These are phyloP conservation scores for Torrubiella hemipterigena DNA, from an alignment of 2,329 filamentous ascomycete species.

Conservation along the genomic window DNA sequence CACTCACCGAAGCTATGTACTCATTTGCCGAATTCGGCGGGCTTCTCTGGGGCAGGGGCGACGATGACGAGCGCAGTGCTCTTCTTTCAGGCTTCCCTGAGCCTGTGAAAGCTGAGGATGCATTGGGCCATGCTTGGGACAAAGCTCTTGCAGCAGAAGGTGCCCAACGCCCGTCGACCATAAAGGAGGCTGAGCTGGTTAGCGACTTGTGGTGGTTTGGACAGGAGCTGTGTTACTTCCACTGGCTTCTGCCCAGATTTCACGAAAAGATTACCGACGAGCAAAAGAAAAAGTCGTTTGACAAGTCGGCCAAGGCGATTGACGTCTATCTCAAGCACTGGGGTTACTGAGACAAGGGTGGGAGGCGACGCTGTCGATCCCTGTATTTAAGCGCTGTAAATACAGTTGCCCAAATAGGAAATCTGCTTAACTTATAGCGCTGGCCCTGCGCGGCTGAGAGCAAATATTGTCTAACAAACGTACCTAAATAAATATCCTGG, in stretches of 20 bases:
- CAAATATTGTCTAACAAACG: too few relatives aligned
- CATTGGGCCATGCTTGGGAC: conserved; percentile 3
- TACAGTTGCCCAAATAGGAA: too few relatives aligned
- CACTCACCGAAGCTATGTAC: conserved; percentile 2
- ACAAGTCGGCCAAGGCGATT: not conserved
- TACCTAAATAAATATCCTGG: too few relatives aligned
- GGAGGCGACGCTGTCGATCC: too few relatives aligned
- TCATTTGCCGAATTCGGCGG: conserved; percentile 4
- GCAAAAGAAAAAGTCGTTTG: not conserved
- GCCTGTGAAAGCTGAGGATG: not conserved
- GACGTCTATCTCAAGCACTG: conserved; percentile 2
- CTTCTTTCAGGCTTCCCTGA: conserved; percentile 2
- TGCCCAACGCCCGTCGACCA: conserved; percentile 1
- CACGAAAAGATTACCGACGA: conserved; percentile 1
- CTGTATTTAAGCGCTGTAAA: too few relatives aligned
- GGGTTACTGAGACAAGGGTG: conserved; percentile 2
- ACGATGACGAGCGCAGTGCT: too few relatives aligned
- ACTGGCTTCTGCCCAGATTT: conserved; percentile 4
- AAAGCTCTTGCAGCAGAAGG: conserved; percentile 1
- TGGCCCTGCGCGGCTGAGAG: too few relatives aligned
- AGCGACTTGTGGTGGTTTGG: conserved; percentile 5
- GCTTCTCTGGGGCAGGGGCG: conserved; percentile 1
- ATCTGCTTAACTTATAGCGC: too few relatives aligned
- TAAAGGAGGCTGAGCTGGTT: not conserved
- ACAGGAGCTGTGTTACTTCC: conserved; percentile 5